Evolutionary conservation across 179 eudicot genomes (phyloP), one percentile per base, ranked within the genome.

Genomic region (Camellia oleifera): DNA sequence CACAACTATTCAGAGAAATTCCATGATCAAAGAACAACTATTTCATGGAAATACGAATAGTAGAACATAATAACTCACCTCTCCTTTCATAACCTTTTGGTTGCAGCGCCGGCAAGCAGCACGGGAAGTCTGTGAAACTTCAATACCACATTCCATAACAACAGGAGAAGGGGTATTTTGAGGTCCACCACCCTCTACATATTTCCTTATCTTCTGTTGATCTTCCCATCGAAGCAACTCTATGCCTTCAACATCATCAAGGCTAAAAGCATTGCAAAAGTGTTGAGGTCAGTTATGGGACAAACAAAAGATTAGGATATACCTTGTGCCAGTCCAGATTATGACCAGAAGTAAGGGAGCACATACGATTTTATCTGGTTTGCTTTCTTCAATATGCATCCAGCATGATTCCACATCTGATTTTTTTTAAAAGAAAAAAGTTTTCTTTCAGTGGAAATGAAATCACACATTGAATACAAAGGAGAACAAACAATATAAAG

Each of bases 321-420:
- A 67, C 72, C 46, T 72, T 58, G 13, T 5, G 50, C 32, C 44
- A 17, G 23, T 17, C 6, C 45, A 74, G 11, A 45, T n/a, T 52
- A 44, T 13, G 50, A 18, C 9, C 32, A 78, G 26, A 72, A 78
- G 3, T 26, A 40, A 13, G 2, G 69, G 17, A 68, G 9, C 1
- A 84, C 96, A 18, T 91, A 97, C 99, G 80, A 83, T 85, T 91
- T 95, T 60, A 97, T 95, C 90, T 92, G 98, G n/a, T 93, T 92
- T 44, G 92, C 84, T 85, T 93, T 97, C 93, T 85, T 87, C 88
- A 88, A 73, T 63, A 97, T 85, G 90, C 99, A 97, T 44, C 78
- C 75, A 78, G 94, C 94, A 88, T 97, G 99, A 84, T 93, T 87
- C 98, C 99, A 97, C 97, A 93, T 92, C 99, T 97, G 95, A 58